phyloP scores from a whole-genome alignment of 2,329 filamentous ascomycete genomes.

The Penicillium decumbens region DNA sequence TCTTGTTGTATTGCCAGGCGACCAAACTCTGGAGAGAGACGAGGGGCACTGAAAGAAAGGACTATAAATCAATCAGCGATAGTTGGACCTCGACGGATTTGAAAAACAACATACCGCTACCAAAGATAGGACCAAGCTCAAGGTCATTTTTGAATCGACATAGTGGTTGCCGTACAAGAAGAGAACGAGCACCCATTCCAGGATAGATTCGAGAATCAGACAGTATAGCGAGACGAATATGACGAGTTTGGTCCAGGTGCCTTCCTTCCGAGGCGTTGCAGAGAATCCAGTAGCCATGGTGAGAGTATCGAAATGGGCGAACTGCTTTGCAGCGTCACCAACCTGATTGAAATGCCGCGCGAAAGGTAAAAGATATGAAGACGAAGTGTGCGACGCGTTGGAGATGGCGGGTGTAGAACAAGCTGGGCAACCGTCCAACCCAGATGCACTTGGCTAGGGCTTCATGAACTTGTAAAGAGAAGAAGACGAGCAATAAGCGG shows the following conservation, averaged over 20 bases:
- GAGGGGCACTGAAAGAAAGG: constrained; percentile 36
- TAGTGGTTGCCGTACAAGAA: constrained; percentile 32
- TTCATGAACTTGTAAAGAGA: constrained; percentile 7
- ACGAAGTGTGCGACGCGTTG: neutral
- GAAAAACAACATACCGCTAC: constrained; percentile 30
- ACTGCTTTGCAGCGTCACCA: neutral
- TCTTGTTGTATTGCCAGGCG: constrained; percentile 37
- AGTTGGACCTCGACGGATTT: neutral
- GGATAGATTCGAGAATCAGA: constrained; percentile 34
- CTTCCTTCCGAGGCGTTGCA: constrained; percentile 22
- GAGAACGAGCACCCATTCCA: constrained; percentile 33
- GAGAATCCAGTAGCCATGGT: constrained; percentile 19
- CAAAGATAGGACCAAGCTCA: constrained; percentile 35
- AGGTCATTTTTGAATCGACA: constrained; percentile 39
- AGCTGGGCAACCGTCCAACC: constrained; percentile 8
- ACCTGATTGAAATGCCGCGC: neutral
- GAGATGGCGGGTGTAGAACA: neutral
- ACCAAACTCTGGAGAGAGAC: constrained; percentile 37
- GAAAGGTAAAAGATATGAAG: neutral
- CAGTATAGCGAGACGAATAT: constrained; percentile 37
- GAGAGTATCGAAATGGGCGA: neutral
- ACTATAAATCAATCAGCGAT: constrained; percentile 21
- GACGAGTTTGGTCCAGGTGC: constrained; percentile 34
- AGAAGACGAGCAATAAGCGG: neutral
- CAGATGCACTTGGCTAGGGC: constrained; percentile 3